Evolutionary conservation across 305 asterid genomes (phyloP), one percentile per base, ranked within the genome.

Genomic region (Withania somnifera): DNA sequence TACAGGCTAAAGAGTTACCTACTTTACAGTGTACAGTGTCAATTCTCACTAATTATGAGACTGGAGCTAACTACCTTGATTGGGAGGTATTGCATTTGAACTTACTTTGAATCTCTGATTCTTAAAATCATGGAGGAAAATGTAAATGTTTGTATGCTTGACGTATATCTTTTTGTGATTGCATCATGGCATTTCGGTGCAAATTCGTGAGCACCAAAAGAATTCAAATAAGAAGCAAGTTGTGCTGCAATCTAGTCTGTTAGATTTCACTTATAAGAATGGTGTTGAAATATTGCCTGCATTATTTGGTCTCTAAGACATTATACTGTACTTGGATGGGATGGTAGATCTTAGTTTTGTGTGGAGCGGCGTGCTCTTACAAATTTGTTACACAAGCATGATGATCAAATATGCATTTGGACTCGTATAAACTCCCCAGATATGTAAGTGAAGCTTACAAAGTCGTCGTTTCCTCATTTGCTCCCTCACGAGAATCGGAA

Each of bases 1-100:
- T 96, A 90, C 97, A 94, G 83, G 95, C 99, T 81, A 91, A 93
- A 87, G 98, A 96, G 79, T 86, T 96, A 84, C 95, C 98, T 64
- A 60, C 57, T 82, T 88, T 96, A 93, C 97, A 94, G 87, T 96
- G 99, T 87, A 96, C 99, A 68, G 98, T 96, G 88, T 94, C 98
- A 73, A 84, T 94, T 82, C 91, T 96, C 82, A 88, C 94, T 82
- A 90, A 96, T 86, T 96, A 94, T 83, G 98, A 96, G 90, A 86
- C 80, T 85, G 98, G 86, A 77, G 88, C 67, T 66, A 90, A 92
- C 87, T 90, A 93, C 88, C 98, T 94, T 84, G 99, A 96, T 84
- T 96, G 98, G 99, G 99, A 94, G 99, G 99, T 94, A 84, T 91
- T 87, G 56, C 81, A 64, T 73, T 67, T 9, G 17, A 82, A 28